Conservation (phyloP, 495 filamentous ascomycete genomes). For the Penicillium cataractarum region DNA sequence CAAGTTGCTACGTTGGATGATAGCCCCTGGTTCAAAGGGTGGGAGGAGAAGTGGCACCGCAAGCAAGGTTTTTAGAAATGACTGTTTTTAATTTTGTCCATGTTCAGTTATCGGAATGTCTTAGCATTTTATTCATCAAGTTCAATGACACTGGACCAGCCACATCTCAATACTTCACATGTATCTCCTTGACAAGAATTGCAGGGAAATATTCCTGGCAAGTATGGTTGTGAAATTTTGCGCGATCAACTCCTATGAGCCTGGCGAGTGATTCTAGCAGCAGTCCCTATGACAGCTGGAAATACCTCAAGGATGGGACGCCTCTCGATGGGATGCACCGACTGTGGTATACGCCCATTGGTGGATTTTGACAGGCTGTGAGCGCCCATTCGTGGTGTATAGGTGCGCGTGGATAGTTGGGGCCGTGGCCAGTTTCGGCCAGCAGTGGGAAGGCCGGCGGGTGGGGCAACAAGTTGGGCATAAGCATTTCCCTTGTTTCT, state of each 20-base stretch:
- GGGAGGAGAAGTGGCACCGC: conserved; percentile 81
- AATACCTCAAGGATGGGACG: neutral
- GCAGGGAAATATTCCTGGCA: neutral
- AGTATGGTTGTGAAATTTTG: neutral
- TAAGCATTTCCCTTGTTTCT: neutral
- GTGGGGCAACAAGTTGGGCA: neutral
- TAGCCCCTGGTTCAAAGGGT: conserved; percentile 79
- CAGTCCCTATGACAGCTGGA: neutral
- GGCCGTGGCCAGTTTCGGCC: neutral
- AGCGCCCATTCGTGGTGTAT: neutral
- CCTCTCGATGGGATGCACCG: neutral
- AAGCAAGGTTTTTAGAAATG: conserved; percentile 67
- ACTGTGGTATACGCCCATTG: neutral
- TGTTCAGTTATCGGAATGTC: neutral
- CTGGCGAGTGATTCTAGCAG: neutral
- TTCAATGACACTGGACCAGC: neutral
- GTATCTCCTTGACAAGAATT: neutral
- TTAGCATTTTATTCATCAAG: neutral
- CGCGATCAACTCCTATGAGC: neutral
- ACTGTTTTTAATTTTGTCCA: conserved; percentile 11
- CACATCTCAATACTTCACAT: neutral
- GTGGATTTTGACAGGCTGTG: neutral
- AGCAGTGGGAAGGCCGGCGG: neutral
- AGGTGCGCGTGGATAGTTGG: neutral
- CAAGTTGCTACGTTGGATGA: conserved; percentile 77